These are phyloP conservation scores for Microsporum audouinii DNA, from an alignment of 2,329 filamentous ascomycete species.

Conservation along the genomic window DNA sequence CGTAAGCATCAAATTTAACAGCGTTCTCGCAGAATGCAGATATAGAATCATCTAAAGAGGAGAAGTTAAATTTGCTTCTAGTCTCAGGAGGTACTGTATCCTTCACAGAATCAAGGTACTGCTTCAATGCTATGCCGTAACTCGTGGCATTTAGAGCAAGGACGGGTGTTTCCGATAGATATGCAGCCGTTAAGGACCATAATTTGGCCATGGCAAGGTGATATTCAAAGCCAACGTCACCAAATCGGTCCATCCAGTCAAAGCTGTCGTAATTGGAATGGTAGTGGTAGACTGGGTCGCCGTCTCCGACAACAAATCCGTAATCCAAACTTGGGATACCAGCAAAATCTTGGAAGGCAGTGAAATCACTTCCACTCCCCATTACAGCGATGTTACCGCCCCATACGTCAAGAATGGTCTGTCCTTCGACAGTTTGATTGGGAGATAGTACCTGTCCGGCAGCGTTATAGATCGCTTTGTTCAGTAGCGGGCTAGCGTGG, in stretches of 20 bases:
- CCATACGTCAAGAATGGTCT: slow-evolving; percentile 61
- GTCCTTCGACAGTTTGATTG: slow-evolving; percentile 59
- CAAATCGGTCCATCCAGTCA: slow-evolving; percentile 70
- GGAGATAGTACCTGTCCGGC: slow-evolving; percentile 54
- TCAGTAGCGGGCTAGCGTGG: slow-evolving; percentile 62
- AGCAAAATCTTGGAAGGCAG: slow-evolving; percentile 61
- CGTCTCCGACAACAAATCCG: slow-evolving; percentile 40
- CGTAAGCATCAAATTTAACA: slow-evolving; percentile 41
- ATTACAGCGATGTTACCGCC: slow-evolving; percentile 51
- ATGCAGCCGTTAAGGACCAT: slow-evolving; percentile 49
- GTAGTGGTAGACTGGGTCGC: slow-evolving; percentile 56
- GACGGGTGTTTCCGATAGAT: slow-evolving; percentile 50
- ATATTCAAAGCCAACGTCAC: slow-evolving; percentile 53
- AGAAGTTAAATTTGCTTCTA: slow-evolving; percentile 30
- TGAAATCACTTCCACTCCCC: slow-evolving; percentile 63
- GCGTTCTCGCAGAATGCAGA: slow-evolving; percentile 39
- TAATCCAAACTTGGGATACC: slow-evolving; percentile 57
- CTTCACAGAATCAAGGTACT: slow-evolving; percentile 29
- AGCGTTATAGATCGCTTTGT: slow-evolving; percentile 59
- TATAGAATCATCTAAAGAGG: slow-evolving; percentile 40
- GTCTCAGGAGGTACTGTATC: slow-evolving; percentile 16
- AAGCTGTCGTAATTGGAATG: slow-evolving; percentile 77
- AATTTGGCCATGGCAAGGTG: slow-evolving; percentile 55
- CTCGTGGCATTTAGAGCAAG: slow-evolving; percentile 54
- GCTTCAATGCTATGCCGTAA: slow-evolving; percentile 48